phyloP scores from a whole-genome alignment of 2,329 filamentous ascomycete species.

The Dactylellina sp. region DNA sequence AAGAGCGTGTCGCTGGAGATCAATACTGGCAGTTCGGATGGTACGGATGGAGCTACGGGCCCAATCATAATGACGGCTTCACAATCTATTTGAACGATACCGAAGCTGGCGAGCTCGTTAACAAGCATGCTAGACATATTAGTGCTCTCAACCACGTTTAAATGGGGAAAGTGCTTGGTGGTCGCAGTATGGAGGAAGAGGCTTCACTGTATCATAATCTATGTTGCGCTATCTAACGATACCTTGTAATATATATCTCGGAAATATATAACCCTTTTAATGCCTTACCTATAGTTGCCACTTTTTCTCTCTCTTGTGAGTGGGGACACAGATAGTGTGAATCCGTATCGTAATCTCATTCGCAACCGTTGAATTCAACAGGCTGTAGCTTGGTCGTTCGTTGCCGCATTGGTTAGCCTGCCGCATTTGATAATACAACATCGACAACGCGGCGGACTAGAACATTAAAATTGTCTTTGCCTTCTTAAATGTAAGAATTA shows the following conservation, averaged over 20 bases:
- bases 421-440: constrained; percentile 28
- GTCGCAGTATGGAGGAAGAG: neutral
- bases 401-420: neutral
- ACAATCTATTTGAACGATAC: constrained; percentile 70
- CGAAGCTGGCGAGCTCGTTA: constrained; percentile 66
- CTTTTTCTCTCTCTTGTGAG: neutral
- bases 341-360: no score
- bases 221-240: constrained; percentile 13
- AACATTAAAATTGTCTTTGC: neutral
- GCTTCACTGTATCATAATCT: constrained; percentile 22
- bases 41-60: constrained; percentile 68
- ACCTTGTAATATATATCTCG: constrained; percentile 48
- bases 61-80: constrained; percentile 70
- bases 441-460: constrained; percentile 23
- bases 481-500: neutral
- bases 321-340: no score
- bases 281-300: neutral
- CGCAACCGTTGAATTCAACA: no score
- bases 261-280: constrained; percentile 33
- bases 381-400: no score
- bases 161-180: neutral
- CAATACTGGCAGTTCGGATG: constrained; percentile 72
- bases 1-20: constrained; percentile 67
- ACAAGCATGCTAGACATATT: constrained; percentile 65
- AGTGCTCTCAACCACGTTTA: constrained; percentile 62